These are phyloP conservation scores for Dactylella cylindrospora DNA, from an alignment of 2,329 filamentous ascomycete species.

Conservation along the genomic window DNA sequence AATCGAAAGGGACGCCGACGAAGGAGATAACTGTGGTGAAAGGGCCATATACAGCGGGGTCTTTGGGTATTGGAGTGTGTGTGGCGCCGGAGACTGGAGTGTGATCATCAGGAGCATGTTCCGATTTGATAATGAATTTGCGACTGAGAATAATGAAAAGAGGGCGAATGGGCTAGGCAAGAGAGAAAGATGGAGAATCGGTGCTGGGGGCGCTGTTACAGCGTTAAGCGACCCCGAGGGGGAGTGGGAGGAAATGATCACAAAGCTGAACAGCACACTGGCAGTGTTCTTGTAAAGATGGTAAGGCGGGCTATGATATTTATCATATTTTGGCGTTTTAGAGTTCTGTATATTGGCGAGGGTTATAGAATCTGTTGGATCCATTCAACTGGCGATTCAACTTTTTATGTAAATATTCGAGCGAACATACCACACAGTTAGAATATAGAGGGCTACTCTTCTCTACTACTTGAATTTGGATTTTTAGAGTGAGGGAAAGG, in stretches of 20 bases:
- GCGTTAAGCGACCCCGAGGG: conserved; percentile 75
- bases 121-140: conserved; percentile 65
- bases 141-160: conserved; percentile 48
- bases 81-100: conserved; percentile 83
- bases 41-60: conserved; percentile 84
- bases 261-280: conserved; percentile 59
- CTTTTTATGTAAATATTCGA: no score
- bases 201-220: conserved; percentile 88
- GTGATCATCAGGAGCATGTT: conserved; percentile 86
- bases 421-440: no score
- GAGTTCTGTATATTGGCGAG: no score
- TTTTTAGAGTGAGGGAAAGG: no score
- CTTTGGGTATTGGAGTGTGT: conserved; percentile 83
- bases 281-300: conserved; percentile 25
- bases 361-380: no score
- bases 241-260: conserved; percentile 89
- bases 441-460: no score
- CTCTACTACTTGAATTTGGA: no score
- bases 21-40: conserved; percentile 52
- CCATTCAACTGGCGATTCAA: no score
- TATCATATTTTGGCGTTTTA: no score
- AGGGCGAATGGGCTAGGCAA: conserved; percentile 47
- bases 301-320: no score
- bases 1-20: conserved; percentile 60
- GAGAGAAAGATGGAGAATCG: conserved; percentile 73